Evolutionary conservation across 2,329 filamentous ascomycete genomes (phyloP).

Genomic region (Teratosphaeria nubilosa): DNA sequence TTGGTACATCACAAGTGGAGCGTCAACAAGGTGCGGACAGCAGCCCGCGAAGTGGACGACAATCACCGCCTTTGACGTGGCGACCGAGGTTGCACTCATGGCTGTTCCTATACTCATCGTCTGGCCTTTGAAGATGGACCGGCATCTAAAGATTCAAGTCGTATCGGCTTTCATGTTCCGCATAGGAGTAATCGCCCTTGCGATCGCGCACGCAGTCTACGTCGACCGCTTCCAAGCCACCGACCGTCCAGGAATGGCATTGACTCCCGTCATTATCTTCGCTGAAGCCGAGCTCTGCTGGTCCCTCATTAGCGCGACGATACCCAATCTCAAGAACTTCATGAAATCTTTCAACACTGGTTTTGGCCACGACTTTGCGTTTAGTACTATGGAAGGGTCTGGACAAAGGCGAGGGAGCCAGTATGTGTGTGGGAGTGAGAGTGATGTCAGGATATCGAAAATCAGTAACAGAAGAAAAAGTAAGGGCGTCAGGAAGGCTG

Average conservation of each 20-base stretch:
- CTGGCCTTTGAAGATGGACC: not conserved
- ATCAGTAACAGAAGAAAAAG: not conserved
- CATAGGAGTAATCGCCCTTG: not conserved
- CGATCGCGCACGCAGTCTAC: not conserved
- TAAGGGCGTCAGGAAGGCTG: not conserved
- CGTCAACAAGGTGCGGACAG: not conserved
- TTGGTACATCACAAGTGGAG: not conserved
- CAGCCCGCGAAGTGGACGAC: not conserved
- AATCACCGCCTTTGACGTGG: not conserved
- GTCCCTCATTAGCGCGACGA: not conserved
- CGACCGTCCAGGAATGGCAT: not conserved
- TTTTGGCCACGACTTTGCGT: not conserved
- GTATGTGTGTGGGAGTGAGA: not conserved
- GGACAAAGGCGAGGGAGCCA: not conserved
- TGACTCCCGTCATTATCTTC: not conserved
- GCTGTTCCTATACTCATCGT: not conserved
- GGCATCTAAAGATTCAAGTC: not conserved
- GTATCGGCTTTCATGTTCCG: not conserved
- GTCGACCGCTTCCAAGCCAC: not conserved
- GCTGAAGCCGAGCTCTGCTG: not conserved
- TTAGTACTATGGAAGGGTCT: not conserved
- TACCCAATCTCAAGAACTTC: not conserved
- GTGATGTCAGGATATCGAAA: not conserved
- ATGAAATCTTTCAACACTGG: not conserved
- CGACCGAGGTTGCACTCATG: not conserved